Conservation (phyloP, 208 protist genomes). For the Trypanosoma congolense region DNA sequence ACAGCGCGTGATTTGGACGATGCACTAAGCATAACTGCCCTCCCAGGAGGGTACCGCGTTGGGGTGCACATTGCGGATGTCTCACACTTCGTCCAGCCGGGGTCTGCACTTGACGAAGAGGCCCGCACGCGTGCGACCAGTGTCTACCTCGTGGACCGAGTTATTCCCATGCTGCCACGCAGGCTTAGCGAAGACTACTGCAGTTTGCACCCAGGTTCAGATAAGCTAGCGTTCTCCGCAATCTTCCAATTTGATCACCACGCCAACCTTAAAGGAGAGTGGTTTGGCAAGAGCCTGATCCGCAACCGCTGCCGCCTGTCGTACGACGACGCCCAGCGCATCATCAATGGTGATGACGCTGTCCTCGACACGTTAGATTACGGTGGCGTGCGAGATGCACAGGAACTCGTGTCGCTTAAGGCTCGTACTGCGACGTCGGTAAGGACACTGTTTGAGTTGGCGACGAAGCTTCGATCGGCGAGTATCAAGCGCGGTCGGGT, state of each 20-base stretch:
- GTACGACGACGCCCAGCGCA: constrained; percentile 83
- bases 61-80: constrained; percentile 96
- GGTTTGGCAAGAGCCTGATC: constrained; percentile 88
- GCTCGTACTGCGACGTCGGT: constrained; percentile 43
- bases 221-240: constrained; percentile 87
- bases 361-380: constrained; percentile 28
- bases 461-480: constrained; percentile 37
- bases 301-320: constrained; percentile 75
- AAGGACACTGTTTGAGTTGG: constrained; percentile 53
- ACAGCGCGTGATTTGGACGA: constrained; percentile 88
- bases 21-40: constrained; percentile 65
- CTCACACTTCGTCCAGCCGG: constrained; percentile 76
- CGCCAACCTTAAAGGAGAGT: constrained; percentile 66
- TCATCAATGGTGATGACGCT: constrained; percentile 44
- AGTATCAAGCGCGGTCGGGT: constrained; percentile 56
- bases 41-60: constrained; percentile 65
- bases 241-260: constrained; percentile 78
- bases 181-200: constrained; percentile 85
- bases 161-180: constrained; percentile 91
- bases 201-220: constrained; percentile 76
- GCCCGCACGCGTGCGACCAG: constrained; percentile 70
- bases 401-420: background rate
- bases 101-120: constrained; percentile 82
- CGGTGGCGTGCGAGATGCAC: constrained; percentile 2
- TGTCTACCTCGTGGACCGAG: constrained; percentile 84